Conservation (phyloP, 805 yeast species). For the Brettanomyces bruxellensis region DNA sequence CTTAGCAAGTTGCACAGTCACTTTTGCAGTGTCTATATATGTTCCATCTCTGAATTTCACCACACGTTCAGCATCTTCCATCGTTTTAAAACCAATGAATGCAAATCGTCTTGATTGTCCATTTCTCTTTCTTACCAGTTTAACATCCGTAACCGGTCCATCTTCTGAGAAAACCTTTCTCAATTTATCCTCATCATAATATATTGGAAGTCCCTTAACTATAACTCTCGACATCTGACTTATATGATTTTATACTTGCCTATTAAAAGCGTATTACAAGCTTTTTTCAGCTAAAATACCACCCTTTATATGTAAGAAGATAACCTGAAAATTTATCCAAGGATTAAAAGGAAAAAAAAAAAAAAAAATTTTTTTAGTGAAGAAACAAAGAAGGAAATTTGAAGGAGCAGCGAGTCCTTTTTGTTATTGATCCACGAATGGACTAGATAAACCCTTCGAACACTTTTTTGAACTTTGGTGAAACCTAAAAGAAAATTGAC, state of each 20-base stretch:
- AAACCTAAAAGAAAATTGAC: too few species aligned
- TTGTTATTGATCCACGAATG: neutral
- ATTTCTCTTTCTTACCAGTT: conserved; percentile 65
- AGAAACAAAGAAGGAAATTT: neutral
- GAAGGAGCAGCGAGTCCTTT: neutral
- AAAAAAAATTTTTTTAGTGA: conserved; percentile 3
- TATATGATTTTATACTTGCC: neutral
- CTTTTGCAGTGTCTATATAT: conserved; percentile 72
- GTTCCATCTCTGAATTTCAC: conserved; percentile 67
- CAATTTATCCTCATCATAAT: conserved; percentile 65
- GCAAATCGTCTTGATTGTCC: conserved; percentile 93
- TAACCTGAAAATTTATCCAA: too few species aligned
- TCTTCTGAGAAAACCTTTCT: conserved; percentile 48
- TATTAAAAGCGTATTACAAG: neutral
- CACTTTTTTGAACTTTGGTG: too few species aligned
- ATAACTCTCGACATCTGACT: conserved; percentile 72
- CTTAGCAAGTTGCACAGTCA: conserved; percentile 77
- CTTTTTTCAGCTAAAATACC: neutral
- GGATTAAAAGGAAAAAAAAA: neutral
- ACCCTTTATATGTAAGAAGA: neutral
- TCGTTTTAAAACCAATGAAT: conserved; percentile 76
- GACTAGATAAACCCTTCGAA: too few species aligned
- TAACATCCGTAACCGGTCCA: conserved; percentile 80
- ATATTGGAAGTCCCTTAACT: conserved; percentile 80
- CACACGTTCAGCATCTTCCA: conserved; percentile 68